Evolutionary conservation across 2,329 filamentous ascomycete species (phyloP).

Genomic region (Colletotrichum theobromicola): DNA sequence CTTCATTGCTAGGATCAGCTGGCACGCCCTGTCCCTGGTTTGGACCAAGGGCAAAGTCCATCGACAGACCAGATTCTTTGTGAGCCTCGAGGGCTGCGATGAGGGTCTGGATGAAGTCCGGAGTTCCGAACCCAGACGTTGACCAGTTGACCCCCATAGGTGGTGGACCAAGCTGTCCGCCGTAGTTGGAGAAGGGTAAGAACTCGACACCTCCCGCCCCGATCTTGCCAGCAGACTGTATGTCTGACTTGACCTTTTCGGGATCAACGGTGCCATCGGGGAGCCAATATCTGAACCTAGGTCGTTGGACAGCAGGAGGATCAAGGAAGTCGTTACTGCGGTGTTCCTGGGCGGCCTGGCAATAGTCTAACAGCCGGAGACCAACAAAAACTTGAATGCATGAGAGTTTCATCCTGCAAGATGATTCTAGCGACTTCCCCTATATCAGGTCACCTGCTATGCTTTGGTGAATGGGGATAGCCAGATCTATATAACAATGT

Average conservation of each 20-base stretch:
- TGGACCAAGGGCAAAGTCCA: slow-evolving; percentile 52
- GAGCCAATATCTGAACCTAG: slow-evolving; percentile 30
- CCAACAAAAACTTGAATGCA: background rate
- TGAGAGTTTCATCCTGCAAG: background rate
- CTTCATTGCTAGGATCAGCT: slow-evolving; percentile 33
- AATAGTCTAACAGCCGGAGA: background rate
- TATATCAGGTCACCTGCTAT: background rate
- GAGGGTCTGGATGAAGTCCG: slow-evolving; percentile 26
- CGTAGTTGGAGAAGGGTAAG: slow-evolving; percentile 30
- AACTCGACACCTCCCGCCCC: slow-evolving; percentile 30
- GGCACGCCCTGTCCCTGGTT: slow-evolving; percentile 54
- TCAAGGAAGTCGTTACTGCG: slow-evolving; percentile 56
- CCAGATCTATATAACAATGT: background rate
- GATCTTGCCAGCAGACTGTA: slow-evolving; percentile 18
- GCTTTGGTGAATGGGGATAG: background rate
- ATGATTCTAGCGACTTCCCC: background rate
- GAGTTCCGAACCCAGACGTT: slow-evolving; percentile 45
- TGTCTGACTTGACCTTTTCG: slow-evolving; percentile 21
- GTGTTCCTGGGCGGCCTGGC: background rate
- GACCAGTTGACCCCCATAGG: slow-evolving; percentile 30
- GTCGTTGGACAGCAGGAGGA: background rate
- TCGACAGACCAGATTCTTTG: slow-evolving; percentile 36
- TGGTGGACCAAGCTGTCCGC: slow-evolving; percentile 3
- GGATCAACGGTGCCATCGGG: slow-evolving; percentile 28
- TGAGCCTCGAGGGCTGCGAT: background rate